Percentiles rank a stretch among this genome's conserved stretches.
Evolutionary conservation across 1,139 yeast species (phyloP).

Genomic region (Saccharomyces uvarum): DNA sequence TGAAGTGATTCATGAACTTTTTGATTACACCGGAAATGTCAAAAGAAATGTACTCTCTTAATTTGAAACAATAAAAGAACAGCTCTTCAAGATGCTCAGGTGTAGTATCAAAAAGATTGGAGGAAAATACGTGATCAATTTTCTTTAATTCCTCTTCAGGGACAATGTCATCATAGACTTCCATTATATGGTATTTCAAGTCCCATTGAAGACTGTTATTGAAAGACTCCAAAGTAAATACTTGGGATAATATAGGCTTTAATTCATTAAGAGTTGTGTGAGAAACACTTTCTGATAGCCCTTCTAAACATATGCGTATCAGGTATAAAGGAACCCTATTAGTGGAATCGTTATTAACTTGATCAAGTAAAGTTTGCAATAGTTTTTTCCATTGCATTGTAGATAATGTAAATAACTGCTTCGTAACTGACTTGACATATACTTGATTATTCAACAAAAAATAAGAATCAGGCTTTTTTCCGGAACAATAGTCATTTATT

Average conservation of each 20-base stretch:
- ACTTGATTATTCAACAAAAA: neutral
- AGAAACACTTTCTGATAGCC: conserved; percentile 16
- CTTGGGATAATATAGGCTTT: conserved; percentile 18
- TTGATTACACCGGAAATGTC: conserved; percentile 21
- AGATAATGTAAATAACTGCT: conserved; percentile 34
- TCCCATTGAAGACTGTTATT: conserved; percentile 37
- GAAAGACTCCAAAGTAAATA: conserved; percentile 20
- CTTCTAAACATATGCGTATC: conserved; percentile 15
- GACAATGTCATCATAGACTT: conserved; percentile 41
- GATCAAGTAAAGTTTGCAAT: conserved; percentile 12
- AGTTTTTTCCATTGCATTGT: conserved; percentile 36
- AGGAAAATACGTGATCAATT: neutral
- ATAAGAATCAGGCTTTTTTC: neutral
- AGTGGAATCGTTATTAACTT: conserved; percentile 6
- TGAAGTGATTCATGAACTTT: conserved; percentile 31
- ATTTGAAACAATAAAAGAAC: conserved; percentile 40
- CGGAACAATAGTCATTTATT: neutral
- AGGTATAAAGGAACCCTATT: conserved; percentile 6
- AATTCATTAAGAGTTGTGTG: conserved; percentile 21
- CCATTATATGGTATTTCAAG: conserved; percentile 40
- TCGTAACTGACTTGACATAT: neutral
- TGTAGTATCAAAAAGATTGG: neutral
- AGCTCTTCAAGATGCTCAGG: conserved; percentile 20
- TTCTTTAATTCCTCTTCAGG: conserved; percentile 16
- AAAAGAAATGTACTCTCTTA: conserved; percentile 39